Percentiles rank a stretch among this genome's conserved stretches.
These are phyloP conservation scores for Claviceps sp. DNA, from an alignment of 2,329 filamentous ascomycete species.

Conservation along the genomic window DNA sequence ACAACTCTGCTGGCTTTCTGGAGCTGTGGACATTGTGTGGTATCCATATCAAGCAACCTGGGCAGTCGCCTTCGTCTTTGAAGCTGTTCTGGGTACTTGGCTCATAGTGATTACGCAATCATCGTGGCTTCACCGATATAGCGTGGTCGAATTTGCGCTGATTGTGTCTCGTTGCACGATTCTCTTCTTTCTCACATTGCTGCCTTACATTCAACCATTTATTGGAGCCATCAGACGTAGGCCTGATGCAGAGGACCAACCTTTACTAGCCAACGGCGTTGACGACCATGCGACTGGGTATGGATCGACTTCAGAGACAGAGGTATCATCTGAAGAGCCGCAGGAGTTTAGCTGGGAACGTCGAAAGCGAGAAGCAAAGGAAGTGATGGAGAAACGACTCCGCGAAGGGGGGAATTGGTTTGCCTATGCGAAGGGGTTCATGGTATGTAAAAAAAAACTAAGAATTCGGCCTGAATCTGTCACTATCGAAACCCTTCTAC, in stretches of 20 bases:
- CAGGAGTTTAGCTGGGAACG: slow-evolving; percentile 42
- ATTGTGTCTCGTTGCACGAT: slow-evolving; percentile 8
- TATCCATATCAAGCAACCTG: slow-evolving; percentile 53
- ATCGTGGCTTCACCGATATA: slow-evolving; percentile 6
- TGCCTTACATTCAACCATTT: slow-evolving; percentile 13
- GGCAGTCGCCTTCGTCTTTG: slow-evolving; percentile 42
- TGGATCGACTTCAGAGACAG: slow-evolving; percentile 27
- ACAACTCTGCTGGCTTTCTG: slow-evolving; percentile 40
- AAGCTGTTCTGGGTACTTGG: slow-evolving; percentile 31
- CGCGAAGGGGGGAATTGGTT: slow-evolving; percentile 65
- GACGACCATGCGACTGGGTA: slow-evolving; percentile 21
- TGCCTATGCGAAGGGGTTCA: slow-evolving; percentile 61
- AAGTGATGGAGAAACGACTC: slow-evolving; percentile 53
- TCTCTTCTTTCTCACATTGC: slow-evolving; percentile 19
- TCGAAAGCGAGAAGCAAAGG: slow-evolving; percentile 38
- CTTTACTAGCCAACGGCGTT: slow-evolving; percentile 32
- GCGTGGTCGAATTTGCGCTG: slow-evolving; percentile 13
- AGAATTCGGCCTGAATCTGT: too few relatives aligned
- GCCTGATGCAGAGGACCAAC: slow-evolving; percentile 44
- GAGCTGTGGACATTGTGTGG: slow-evolving; percentile 39
- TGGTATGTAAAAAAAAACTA: slow-evolving; percentile 21
- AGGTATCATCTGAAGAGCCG: slow-evolving; percentile 23
- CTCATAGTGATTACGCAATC: slow-evolving; percentile 6
- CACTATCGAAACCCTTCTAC: too few relatives aligned
- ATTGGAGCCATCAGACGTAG: slow-evolving; percentile 13